Base-by-base conservation (phyloP, 495 filamentous ascomycete species). In the Acidiella bohemica region DNA sequence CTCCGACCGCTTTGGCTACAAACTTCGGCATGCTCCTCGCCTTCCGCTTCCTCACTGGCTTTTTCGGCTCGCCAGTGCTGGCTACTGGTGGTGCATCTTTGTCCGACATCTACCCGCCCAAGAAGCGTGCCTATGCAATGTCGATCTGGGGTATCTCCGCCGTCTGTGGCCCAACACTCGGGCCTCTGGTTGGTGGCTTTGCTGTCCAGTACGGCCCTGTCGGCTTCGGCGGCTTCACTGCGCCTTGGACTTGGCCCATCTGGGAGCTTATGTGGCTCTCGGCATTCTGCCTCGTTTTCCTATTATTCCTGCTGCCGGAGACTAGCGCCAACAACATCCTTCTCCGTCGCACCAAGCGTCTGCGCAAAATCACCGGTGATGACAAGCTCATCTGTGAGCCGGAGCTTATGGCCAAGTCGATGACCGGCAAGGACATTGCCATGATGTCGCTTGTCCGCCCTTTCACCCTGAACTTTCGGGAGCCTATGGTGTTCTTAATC, bases 51-150 rank as follows among this genome's bases (percentile, higher is more conserved):
- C 37, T 73, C 1, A 66, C 64, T 11, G 70, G 71, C 2, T 68
- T 72, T 42, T 59, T 72, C 35, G 68, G 70, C 23, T 64, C 59
- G 0, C 70, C 70, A 0, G 62, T 57, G 14, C 60, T 75, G 5
- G 68, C 70, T 0, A 73, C 53, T 4, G 53, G 57, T 54, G 78
- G 44, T 65, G 69, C 53, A 58, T 67, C 77, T 66, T 78, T 49
- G 62, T 43, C 40, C 3, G 58, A 61, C 30, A 56, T 61, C 31
- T 61, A 58, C 34, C 13, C n/a, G 1, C 54, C 58, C 1, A 26
- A 30, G n/a, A 61, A 61, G 39, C 56, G 55, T 16, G 54, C 55
- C 2, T 59, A 59, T 41, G 58, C 53, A 0, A 51, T 61, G 39
- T 21, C 19, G 12, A 41, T 61, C 23, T 61, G 58, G 57, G 58